Percentiles rank a stretch among this genome's conserved stretches.
Conservation (phyloP, 1,139 yeast species). For the Komagataea norvegica region DNA sequence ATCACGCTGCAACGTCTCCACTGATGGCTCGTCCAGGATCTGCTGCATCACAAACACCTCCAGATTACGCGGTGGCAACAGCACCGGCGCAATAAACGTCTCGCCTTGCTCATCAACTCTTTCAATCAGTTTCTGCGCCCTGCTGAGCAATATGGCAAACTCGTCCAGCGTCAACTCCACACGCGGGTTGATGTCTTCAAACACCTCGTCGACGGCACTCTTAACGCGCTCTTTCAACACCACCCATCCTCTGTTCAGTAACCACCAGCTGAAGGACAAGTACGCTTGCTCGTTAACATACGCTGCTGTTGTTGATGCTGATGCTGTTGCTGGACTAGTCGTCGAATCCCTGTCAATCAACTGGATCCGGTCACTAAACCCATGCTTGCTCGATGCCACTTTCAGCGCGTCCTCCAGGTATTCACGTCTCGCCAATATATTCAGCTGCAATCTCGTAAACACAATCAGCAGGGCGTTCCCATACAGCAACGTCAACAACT, state of each 20-base stretch:
- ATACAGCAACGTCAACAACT: slow-evolving; percentile 70
- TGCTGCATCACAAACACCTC: slow-evolving; percentile 37
- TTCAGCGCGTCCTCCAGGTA: slow-evolving; percentile 75
- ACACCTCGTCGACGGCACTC: slow-evolving; percentile 53
- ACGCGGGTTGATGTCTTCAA: slow-evolving; percentile 64
- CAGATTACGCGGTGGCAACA: slow-evolving; percentile 30
- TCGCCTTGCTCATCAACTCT: slow-evolving; percentile 8
- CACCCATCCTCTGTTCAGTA: slow-evolving; percentile 81
- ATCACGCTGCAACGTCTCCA: slow-evolving; percentile 26
- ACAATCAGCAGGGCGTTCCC: slow-evolving; percentile 65
- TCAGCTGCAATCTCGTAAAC: slow-evolving; percentile 79
- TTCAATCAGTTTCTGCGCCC: slow-evolving; percentile 39
- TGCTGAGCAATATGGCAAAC: slow-evolving; percentile 45
- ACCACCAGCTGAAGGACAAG: slow-evolving; percentile 90
- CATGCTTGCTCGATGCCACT: slow-evolving; percentile 46
- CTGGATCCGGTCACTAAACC: slow-evolving; percentile 20
- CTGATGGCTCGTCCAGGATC: slow-evolving; percentile 33
- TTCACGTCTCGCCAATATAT: slow-evolving; percentile 80
- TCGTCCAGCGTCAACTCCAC: slow-evolving; percentile 61
- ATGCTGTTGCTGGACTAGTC: no score
- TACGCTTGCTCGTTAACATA: slow-evolving; percentile 74
- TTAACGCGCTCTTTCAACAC: slow-evolving; percentile 52
- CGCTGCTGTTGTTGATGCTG: no score
- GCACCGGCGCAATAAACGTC: slow-evolving; percentile 16
- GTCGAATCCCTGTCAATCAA: slow-evolving; percentile 10